Conservation (phyloP, 495 filamentous ascomycete species). For the Penicillium macrosclerotiorum region DNA sequence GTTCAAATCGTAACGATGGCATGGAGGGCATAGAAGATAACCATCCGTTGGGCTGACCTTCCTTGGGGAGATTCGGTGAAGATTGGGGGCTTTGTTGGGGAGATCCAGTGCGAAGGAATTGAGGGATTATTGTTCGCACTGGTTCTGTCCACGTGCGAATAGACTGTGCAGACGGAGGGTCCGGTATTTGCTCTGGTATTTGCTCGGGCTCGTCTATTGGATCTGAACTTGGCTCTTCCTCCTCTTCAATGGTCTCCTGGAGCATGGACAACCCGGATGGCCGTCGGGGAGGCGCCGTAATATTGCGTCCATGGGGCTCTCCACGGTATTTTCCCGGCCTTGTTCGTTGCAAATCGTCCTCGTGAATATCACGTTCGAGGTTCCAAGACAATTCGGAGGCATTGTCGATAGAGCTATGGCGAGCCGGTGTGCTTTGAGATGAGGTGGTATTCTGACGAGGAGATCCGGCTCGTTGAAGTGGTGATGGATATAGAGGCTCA, state of each 20-base stretch:
- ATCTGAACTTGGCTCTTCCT: slow-evolving; percentile 20
- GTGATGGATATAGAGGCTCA: slow-evolving; percentile 34
- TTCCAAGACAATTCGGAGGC: slow-evolving; percentile 38
- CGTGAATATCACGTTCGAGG: slow-evolving; percentile 44
- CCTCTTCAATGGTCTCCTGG: slow-evolving; percentile 32
- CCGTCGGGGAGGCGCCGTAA: slow-evolving; percentile 42
- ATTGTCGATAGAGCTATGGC: slow-evolving; percentile 32
- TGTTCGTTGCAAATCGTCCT: slow-evolving; percentile 39
- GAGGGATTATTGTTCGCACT: slow-evolving; percentile 29
- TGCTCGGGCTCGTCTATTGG: not conserved
- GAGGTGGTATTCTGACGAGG: slow-evolving; percentile 7
- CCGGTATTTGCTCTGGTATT: not conserved
- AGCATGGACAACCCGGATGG: slow-evolving; percentile 36
- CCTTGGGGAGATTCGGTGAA: not conserved
- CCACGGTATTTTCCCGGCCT: slow-evolving; percentile 25
- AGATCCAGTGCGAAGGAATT: slow-evolving; percentile 4
- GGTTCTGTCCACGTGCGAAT: slow-evolving; percentile 16
- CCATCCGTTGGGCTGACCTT: slow-evolving; percentile 8
- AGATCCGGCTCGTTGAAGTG: slow-evolving; percentile 22
- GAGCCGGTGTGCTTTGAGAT: slow-evolving; percentile 23
- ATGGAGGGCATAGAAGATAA: slow-evolving; percentile 1
- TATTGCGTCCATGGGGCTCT: slow-evolving; percentile 31
- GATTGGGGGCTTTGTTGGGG: too few relatives aligned
- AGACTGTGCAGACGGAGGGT: not conserved
- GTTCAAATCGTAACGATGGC: too few relatives aligned